These are phyloP conservation scores for Rhodotorula diobovata DNA, from an alignment of 768 basidiomycete genomes.

Conservation along the genomic window DNA sequence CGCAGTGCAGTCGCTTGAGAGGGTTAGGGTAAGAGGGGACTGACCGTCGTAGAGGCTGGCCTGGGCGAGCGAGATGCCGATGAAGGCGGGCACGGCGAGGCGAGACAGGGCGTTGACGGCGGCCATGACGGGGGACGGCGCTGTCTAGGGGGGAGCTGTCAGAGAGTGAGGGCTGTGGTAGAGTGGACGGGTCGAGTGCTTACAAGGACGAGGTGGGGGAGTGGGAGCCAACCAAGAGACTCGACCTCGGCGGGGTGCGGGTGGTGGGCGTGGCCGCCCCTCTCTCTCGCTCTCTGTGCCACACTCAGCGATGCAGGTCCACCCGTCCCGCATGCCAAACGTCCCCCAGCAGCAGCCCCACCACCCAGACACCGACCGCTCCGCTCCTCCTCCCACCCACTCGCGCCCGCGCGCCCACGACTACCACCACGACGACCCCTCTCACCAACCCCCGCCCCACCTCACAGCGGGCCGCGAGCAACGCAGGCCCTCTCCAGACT, in stretches of 20 bases:
- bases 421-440: not conserved
- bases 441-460: conserved; percentile 13
- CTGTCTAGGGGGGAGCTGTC: too few species aligned
- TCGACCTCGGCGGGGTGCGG: too few species aligned
- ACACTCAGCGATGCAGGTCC: conserved; percentile 11
- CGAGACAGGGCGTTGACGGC: conserved; percentile 32
- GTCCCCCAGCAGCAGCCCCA: too few species aligned
- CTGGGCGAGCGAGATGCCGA: conserved; percentile 53
- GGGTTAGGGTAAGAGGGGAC: too few species aligned
- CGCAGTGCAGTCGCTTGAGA: too few species aligned
- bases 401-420: conserved; percentile 6
- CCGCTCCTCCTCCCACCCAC: too few species aligned
- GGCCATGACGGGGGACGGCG: conserved; percentile 1
- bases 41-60: conserved; percentile 56
- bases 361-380: not conserved
- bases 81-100: conserved; percentile 61
- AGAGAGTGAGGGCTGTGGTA: too few species aligned
- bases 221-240: too few species aligned
- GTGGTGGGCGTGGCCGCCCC: not conserved
- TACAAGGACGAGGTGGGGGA: not conserved
- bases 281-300: not conserved
- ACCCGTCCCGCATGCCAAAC: conserved; percentile 1
- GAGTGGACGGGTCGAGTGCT: not conserved
- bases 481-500: conserved; percentile 20
- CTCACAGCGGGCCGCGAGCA: not conserved